Conservation (phyloP, 768 basidiomycete genomes). For the Pisolithus microcarpus region DNA sequence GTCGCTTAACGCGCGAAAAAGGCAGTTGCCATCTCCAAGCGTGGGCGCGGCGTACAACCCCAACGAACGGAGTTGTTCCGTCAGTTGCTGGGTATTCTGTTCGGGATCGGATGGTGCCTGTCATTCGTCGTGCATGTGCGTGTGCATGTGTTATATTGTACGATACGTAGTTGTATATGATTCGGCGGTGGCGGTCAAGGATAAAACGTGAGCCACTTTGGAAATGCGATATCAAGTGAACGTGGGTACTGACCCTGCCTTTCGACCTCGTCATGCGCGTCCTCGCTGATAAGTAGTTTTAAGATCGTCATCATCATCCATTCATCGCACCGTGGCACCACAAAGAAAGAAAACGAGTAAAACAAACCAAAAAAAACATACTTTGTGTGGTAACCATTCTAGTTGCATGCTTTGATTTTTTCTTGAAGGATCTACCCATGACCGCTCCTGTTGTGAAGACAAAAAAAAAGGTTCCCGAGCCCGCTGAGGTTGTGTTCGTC, state of each 20-base stretch:
- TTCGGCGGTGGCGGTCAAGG: not conserved
- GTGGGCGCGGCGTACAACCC: slow-evolving; percentile 86
- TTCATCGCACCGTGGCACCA: no score
- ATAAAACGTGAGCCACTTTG: slow-evolving; percentile 9
- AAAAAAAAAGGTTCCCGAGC: slow-evolving; percentile 24
- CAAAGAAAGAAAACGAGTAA: slow-evolving; percentile 8
- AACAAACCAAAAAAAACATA: slow-evolving; percentile 31
- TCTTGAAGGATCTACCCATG: slow-evolving; percentile 39
- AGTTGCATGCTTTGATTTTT: slow-evolving; percentile 28
- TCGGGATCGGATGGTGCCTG: slow-evolving; percentile 51
- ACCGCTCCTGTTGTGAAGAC: no score
- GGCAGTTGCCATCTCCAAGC: slow-evolving; percentile 87
- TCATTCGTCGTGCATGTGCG: not conserved
- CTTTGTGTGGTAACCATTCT: slow-evolving; percentile 30
- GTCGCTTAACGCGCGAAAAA: slow-evolving; percentile 86
- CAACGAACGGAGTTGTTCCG: slow-evolving; percentile 63
- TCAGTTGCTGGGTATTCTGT: slow-evolving; percentile 59
- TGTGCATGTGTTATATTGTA: not conserved
- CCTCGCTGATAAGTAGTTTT: slow-evolving; percentile 34
- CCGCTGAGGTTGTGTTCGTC: slow-evolving; percentile 27
- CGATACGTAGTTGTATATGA: slow-evolving; percentile 10
- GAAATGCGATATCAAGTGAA: slow-evolving; percentile 13
- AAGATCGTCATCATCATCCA: no score
- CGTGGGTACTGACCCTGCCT: slow-evolving; percentile 42
- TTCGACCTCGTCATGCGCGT: slow-evolving; percentile 54